phyloP scores from a whole-genome alignment of 371 early-diverging fungal species.

The Blakeslea trispora region DNA sequence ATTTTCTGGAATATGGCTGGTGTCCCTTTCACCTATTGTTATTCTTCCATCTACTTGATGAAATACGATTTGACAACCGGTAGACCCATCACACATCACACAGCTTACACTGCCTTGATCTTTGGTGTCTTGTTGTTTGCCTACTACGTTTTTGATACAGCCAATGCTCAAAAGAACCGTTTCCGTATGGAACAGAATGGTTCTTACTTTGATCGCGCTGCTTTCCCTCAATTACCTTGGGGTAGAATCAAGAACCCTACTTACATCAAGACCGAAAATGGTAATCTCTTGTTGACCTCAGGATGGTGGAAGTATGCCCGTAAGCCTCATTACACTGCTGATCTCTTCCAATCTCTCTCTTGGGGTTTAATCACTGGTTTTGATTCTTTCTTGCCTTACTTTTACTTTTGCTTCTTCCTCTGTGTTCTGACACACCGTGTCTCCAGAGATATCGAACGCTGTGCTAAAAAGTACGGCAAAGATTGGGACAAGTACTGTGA shows the following conservation, averaged over 20 bases:
- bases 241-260: constrained; percentile 71
- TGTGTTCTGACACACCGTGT: constrained; percentile 82
- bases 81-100: constrained; percentile 39
- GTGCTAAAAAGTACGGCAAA: constrained; percentile 82
- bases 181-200: constrained; percentile 80
- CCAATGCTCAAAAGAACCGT: constrained; percentile 88
- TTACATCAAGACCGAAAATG: constrained; percentile 75
- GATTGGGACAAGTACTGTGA: constrained; percentile 86
- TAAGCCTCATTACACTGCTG: constrained; percentile 87
- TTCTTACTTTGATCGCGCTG: constrained; percentile 55
- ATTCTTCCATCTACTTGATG: constrained; percentile 55
- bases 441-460: constrained; percentile 79
- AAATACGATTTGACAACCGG: constrained; percentile 48
- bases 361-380: constrained; percentile 85
- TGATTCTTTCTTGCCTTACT: constrained; percentile 80
- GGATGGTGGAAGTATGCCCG: constrained; percentile 91
- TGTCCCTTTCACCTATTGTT: constrained; percentile 66
- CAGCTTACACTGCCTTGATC: constrained; percentile 42
- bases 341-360: constrained; percentile 79
- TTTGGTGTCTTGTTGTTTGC: constrained; percentile 40
- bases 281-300: constrained; percentile 71
- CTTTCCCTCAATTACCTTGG: constrained; percentile 70
- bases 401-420: constrained; percentile 83
- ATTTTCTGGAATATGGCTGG: constrained; percentile 66
- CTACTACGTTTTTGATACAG: constrained; percentile 62